Evolutionary conservation across 305 asterid genomes (phyloP).

Genomic region (Fraxinus ornus): DNA sequence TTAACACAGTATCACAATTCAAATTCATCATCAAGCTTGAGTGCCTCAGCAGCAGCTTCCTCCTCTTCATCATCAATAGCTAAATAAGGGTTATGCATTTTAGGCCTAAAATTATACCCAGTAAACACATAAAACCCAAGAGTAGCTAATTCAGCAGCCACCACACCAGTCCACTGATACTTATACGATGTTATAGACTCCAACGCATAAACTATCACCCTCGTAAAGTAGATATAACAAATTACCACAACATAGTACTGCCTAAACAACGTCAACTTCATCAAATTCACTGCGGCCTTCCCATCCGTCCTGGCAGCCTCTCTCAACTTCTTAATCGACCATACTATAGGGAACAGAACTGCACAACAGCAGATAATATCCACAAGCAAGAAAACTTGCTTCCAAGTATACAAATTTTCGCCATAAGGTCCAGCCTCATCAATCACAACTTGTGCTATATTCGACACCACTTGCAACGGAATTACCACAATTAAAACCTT

Average conservation of each 20-base stretch:
- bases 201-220: constrained; percentile 46
- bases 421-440: constrained; percentile 43
- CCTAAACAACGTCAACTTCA: constrained; percentile 45
- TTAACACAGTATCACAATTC: constrained; percentile 45
- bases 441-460: constrained; percentile 43
- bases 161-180: constrained; percentile 47
- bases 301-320: constrained; percentile 49
- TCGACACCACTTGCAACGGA: constrained; percentile 48
- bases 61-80: constrained; percentile 85
- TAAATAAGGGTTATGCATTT: constrained; percentile 83
- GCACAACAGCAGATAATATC: constrained; percentile 47
- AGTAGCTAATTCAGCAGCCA: constrained; percentile 45
- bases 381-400: constrained; percentile 41
- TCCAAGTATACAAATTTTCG: constrained; percentile 44
- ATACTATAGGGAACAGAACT: constrained; percentile 47
- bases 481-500: constrained; percentile 45
- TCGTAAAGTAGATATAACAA: constrained; percentile 45
- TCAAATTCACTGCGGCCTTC: constrained; percentile 51
- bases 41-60: constrained; percentile 82
- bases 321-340: constrained; percentile 49
- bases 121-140: constrained; percentile 47
- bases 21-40: constrained; percentile 86
- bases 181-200: constrained; percentile 42
- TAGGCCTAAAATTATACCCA: constrained; percentile 66
- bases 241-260: constrained; percentile 45